phyloP scores from a whole-genome alignment of 2,329 filamentous ascomycete genomes.

The Xylaria sp. region DNA sequence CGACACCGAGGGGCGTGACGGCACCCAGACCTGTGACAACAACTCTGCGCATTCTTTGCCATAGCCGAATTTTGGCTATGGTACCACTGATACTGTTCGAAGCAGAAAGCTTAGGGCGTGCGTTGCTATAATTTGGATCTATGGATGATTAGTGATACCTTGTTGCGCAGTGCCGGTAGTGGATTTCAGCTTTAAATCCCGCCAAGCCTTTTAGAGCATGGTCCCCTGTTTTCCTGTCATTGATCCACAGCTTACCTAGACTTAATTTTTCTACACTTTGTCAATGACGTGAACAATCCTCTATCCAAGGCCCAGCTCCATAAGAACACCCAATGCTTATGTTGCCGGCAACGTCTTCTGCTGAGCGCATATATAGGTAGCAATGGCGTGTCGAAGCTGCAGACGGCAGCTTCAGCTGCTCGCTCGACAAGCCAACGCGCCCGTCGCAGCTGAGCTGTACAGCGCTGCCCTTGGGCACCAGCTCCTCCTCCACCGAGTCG shows the following conservation, averaged over 20 bases:
- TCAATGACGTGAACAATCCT: conserved; percentile 43
- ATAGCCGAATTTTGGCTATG: conserved; percentile 46
- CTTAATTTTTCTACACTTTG: conserved; percentile 20
- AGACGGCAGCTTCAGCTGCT: conserved; percentile 53
- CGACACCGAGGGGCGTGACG: conserved; percentile 84
- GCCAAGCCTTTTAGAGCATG: conserved; percentile 25
- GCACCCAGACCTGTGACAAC: conserved; percentile 86
- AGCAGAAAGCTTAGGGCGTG: neutral
- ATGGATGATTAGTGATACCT: neutral
- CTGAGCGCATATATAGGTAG: conserved; percentile 12
- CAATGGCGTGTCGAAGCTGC: conserved; percentile 63
- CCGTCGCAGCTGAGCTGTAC: conserved; percentile 38
- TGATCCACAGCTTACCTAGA: conserved; percentile 19
- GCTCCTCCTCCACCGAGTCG: conserved; percentile 16
- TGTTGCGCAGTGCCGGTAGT: neutral
- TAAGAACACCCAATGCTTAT: conserved; percentile 21
- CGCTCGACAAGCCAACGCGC: conserved; percentile 41
- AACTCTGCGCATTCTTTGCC: conserved; percentile 72
- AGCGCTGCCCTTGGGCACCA: conserved; percentile 34
- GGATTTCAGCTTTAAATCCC: conserved; percentile 3
- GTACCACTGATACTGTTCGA: neutral
- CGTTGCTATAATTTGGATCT: neutral
- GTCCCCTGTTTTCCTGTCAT: conserved; percentile 1
- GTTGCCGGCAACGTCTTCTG: neutral
- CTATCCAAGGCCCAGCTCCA: conserved; percentile 6